A percentile compares a stretch with the other conserved stretches of the same genome.
These are phyloP conservation scores for Jaapia argillacea DNA, from an alignment of 768 basidiomycete species.

Conservation along the genomic window DNA sequence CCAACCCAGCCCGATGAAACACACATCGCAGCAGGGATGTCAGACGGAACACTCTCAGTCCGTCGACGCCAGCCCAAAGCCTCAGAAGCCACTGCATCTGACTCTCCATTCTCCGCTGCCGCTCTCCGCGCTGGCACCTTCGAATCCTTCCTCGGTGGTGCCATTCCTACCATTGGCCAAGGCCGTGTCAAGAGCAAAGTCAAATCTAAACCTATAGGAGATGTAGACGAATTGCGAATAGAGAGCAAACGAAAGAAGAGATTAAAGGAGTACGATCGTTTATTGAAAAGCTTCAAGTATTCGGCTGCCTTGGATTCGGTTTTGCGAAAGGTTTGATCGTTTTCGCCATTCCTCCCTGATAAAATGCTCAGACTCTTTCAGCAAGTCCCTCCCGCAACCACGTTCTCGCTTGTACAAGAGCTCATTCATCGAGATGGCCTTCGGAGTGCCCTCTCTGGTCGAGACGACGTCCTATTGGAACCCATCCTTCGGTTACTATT, in stretches of 20 bases:
- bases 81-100: constrained; percentile 34
- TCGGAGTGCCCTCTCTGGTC: constrained; percentile 73
- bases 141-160: constrained; percentile 54
- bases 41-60: constrained; percentile 96
- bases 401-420: constrained; percentile 90
- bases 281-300: constrained; percentile 90
- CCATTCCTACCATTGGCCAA: constrained; percentile 45
- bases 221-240: constrained; percentile 68
- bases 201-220: constrained; percentile 41
- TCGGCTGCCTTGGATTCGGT: constrained; percentile 91
- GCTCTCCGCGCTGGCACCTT: constrained; percentile 46
- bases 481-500: constrained; percentile 82
- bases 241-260: constrained; percentile 61
- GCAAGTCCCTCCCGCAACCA: constrained; percentile 75
- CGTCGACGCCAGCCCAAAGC: constrained; percentile 77
- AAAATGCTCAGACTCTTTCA: constrained; percentile 20
- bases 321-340: constrained; percentile 52
- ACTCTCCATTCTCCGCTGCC: constrained; percentile 23
- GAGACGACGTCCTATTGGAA: constrained; percentile 90
- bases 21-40: constrained; percentile 95
- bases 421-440: constrained; percentile 88
- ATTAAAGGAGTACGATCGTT: constrained; percentile 79
- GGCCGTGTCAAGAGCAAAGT: constrained; percentile 40
- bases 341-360: neutral
- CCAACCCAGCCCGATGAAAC: constrained; percentile 80